Percentiles rank a stretch among this genome's conserved stretches.
These are phyloP conservation scores for Colletotrichum australisinense DNA, from an alignment of 2,329 filamentous ascomycete genomes.

Conservation along the genomic window DNA sequence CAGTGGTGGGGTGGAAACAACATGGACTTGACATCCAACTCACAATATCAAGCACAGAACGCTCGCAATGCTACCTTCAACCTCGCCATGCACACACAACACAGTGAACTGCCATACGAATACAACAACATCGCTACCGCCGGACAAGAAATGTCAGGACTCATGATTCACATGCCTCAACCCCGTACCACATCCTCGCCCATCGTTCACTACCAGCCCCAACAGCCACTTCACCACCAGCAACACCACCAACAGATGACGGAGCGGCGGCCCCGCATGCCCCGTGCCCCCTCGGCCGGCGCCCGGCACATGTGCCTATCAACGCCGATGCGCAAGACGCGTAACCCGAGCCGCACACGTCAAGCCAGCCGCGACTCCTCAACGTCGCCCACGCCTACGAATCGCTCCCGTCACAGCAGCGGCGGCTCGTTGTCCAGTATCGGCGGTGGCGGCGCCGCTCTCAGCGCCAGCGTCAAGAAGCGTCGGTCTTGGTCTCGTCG, in stretches of 20 bases:
- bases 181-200: slow-evolving; percentile 51
- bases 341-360: slow-evolving; percentile 47
- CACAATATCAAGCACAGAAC: slow-evolving; percentile 46
- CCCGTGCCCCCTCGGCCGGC: slow-evolving; percentile 65
- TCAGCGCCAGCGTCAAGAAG: slow-evolving; percentile 52
- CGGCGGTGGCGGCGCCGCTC: slow-evolving; percentile 49
- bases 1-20: slow-evolving; percentile 47
- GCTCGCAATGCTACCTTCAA: slow-evolving; percentile 49
- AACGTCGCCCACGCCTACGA: slow-evolving; percentile 52
- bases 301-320: slow-evolving; percentile 58
- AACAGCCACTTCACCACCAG: slow-evolving; percentile 38
- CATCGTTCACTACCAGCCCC: slow-evolving; percentile 43
- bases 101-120: slow-evolving; percentile 53
- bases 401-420: slow-evolving; percentile 52
- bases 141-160: slow-evolving; percentile 47
- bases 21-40: slow-evolving; percentile 42
- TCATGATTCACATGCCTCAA: slow-evolving; percentile 68
- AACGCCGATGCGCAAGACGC: slow-evolving; percentile 55
- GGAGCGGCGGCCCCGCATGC: slow-evolving; percentile 57
- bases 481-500: slow-evolving; percentile 46
- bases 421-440: slow-evolving; percentile 47
- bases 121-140: slow-evolving; percentile 47
- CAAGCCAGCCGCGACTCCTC: slow-evolving; percentile 38
- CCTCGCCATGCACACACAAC: slow-evolving; percentile 53
- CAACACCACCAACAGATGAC: slow-evolving; percentile 37